Conservation (phyloP, 1,139 yeast genomes). For the Groenewaldozyma auringiensis region DNA sequence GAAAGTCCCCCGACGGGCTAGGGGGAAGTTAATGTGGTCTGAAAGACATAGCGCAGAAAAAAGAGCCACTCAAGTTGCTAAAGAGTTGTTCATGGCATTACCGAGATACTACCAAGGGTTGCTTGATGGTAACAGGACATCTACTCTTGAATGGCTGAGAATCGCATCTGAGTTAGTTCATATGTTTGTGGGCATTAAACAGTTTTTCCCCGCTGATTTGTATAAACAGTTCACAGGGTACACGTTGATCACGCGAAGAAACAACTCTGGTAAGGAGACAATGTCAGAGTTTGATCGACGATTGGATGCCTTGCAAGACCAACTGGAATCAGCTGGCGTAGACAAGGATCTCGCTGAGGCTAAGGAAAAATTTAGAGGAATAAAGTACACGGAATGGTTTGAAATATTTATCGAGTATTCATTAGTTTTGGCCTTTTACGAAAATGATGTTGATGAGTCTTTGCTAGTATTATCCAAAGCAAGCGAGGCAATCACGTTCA, state of each 20-base stretch:
- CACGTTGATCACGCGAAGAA: slow-evolving; percentile 35
- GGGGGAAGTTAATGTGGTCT: slow-evolving; percentile 29
- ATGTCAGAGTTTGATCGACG: slow-evolving; percentile 54
- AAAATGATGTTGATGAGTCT: slow-evolving; percentile 57
- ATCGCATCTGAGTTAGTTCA: slow-evolving; percentile 77
- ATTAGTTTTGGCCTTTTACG: slow-evolving; percentile 54
- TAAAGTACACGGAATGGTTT: slow-evolving; percentile 77
- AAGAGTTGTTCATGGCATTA: slow-evolving; percentile 58
- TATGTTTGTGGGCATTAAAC: slow-evolving; percentile 66
- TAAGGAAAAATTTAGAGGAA: slow-evolving; percentile 52
- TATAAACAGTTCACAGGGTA: slow-evolving; percentile 57
- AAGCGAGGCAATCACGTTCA: slow-evolving; percentile 64
- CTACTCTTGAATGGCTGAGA: slow-evolving; percentile 75
- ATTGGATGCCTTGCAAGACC: slow-evolving; percentile 50
- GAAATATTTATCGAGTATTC: slow-evolving; percentile 73
- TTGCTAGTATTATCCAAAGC: slow-evolving; percentile 66
- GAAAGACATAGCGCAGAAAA: slow-evolving; percentile 50
- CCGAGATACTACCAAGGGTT: slow-evolving; percentile 50
- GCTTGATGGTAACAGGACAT: slow-evolving; percentile 48
- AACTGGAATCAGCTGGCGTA: slow-evolving; percentile 17
- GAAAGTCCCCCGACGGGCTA: slow-evolving; percentile 26
- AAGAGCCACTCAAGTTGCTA: slow-evolving; percentile 51
- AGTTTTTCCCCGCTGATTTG: slow-evolving; percentile 71
- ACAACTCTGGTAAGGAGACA: slow-evolving; percentile 6
- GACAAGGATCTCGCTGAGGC: slow-evolving; percentile 51